Conservation (phyloP, 2,329 filamentous ascomycete species). For the Sphaerostilbella broomeana region DNA sequence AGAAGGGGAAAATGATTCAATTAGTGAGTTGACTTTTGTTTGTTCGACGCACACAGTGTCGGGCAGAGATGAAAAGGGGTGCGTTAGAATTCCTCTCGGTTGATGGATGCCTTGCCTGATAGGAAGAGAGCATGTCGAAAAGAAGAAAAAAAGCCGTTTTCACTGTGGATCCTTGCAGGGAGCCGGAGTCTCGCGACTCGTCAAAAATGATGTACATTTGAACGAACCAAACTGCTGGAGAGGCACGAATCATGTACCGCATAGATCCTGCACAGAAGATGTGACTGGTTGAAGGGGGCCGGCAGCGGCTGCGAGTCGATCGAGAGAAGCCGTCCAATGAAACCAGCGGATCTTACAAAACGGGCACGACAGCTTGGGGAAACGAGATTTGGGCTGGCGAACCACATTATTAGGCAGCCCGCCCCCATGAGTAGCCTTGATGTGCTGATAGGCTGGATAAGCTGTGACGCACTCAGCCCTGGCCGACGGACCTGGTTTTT, state of each 20-base stretch:
- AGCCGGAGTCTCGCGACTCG: constrained; percentile 8
- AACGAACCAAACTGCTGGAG: constrained; percentile 10
- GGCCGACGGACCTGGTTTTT: not conserved
- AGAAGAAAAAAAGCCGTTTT: too few relatives aligned
- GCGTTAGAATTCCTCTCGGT: too few relatives aligned
- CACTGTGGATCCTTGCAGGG: constrained; percentile 7
- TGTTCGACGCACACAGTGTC: too few relatives aligned
- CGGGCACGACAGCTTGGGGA: constrained; percentile 6
- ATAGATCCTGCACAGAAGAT: constrained; percentile 10
- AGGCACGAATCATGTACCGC: constrained; percentile 10
- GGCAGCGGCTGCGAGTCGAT: constrained; percentile 7
- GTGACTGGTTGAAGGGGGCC: constrained; percentile 12
- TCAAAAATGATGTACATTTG: constrained; percentile 15
- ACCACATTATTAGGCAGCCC: constrained; percentile 1
- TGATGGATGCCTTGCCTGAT: too few relatives aligned
- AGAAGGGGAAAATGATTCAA: not conserved
- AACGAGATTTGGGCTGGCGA: constrained; percentile 3
- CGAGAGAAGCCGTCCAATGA: constrained; percentile 9
- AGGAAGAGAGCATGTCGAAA: too few relatives aligned
- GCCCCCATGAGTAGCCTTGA: not conserved
- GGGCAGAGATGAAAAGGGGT: too few relatives aligned
- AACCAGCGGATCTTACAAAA: constrained; percentile 9
- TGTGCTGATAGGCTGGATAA: not conserved
- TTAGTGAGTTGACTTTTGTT: too few relatives aligned
- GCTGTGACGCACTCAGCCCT: constrained; percentile 1